phyloP scores from a whole-genome alignment of 2,329 filamentous ascomycete species.

The Pyricularia grisea region DNA sequence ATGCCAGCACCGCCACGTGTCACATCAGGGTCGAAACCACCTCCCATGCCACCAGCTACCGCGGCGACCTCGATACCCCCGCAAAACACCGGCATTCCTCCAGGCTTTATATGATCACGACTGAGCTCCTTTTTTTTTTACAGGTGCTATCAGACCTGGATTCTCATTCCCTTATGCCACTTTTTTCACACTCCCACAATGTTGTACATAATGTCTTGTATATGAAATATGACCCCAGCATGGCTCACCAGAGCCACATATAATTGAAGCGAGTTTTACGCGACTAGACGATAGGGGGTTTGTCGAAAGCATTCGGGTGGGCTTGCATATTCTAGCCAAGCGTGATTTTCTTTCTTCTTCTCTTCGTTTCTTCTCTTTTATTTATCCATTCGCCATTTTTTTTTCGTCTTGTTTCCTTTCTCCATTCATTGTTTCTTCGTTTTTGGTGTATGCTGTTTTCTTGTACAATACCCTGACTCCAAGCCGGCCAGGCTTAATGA shows the following conservation, averaged over 20 bases:
- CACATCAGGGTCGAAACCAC: background rate
- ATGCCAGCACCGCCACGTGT: background rate
- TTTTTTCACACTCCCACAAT: background rate
- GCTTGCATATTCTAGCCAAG: constrained; percentile 1
- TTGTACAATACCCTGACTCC: background rate
- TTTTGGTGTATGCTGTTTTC: background rate
- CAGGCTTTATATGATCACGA: background rate
- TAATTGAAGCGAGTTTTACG: background rate
- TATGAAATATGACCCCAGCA: background rate
- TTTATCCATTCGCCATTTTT: background rate
- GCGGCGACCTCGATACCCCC: background rate
- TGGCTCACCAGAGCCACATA: background rate
- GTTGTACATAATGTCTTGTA: constrained; percentile 2
- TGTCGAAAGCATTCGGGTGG: background rate
- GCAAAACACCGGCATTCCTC: background rate
- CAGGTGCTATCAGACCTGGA: background rate
- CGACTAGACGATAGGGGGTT: background rate
- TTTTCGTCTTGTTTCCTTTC: background rate
- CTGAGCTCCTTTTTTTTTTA: background rate
- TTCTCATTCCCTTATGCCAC: background rate
- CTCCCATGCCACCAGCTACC: background rate
- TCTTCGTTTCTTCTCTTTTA: background rate
- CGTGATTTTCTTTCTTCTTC: background rate
- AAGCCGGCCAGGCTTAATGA: background rate
- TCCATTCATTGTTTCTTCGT: background rate